Evolutionary conservation across 371 early-diverging fungal species (phyloP).

Genomic region (Capillidium rhysosporum): DNA sequence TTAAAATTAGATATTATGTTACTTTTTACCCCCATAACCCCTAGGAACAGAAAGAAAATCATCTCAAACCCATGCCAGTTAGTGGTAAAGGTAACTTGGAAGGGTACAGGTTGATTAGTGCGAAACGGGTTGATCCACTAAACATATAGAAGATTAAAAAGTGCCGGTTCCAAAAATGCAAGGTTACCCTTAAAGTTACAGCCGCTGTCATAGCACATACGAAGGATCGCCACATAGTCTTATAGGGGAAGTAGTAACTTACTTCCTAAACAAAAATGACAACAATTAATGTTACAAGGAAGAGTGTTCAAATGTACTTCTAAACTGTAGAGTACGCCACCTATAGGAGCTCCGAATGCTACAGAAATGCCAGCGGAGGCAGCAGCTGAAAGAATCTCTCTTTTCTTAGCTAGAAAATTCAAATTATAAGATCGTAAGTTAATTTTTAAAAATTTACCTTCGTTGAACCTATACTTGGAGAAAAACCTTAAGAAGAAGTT

Average conservation of each 20-base stretch:
- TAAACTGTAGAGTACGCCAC: slow-evolving; percentile 65
- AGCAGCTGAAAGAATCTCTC: slow-evolving; percentile 64
- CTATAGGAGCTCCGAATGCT: slow-evolving; percentile 73
- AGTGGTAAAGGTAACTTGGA: slow-evolving; percentile 52
- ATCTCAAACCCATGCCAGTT: slow-evolving; percentile 67
- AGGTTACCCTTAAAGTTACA: slow-evolving; percentile 32
- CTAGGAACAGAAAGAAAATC: slow-evolving; percentile 67
- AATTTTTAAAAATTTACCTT: slow-evolving; percentile 16
- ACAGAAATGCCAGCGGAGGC: slow-evolving; percentile 68
- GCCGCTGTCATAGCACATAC: slow-evolving; percentile 64
- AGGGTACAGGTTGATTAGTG: slow-evolving; percentile 56
- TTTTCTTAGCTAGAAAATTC: slow-evolving; percentile 26
- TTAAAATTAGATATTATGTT: not conserved
- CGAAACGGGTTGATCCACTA: slow-evolving; percentile 54
- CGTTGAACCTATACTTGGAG: slow-evolving; percentile 41
- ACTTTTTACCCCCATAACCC: slow-evolving; percentile 58
- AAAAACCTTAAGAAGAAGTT: slow-evolving; percentile 58
- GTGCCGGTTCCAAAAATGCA: not conserved
- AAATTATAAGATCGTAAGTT: not conserved
- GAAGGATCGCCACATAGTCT: slow-evolving; percentile 67
- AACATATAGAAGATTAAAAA: not conserved
- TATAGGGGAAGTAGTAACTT: slow-evolving; percentile 62
- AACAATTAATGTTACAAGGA: not conserved
- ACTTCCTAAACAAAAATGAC: slow-evolving; percentile 24
- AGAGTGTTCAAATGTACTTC: slow-evolving; percentile 18